These are phyloP conservation scores for Scutellaria minor DNA, from an alignment of 257 asterid species.

Conservation along the genomic window DNA sequence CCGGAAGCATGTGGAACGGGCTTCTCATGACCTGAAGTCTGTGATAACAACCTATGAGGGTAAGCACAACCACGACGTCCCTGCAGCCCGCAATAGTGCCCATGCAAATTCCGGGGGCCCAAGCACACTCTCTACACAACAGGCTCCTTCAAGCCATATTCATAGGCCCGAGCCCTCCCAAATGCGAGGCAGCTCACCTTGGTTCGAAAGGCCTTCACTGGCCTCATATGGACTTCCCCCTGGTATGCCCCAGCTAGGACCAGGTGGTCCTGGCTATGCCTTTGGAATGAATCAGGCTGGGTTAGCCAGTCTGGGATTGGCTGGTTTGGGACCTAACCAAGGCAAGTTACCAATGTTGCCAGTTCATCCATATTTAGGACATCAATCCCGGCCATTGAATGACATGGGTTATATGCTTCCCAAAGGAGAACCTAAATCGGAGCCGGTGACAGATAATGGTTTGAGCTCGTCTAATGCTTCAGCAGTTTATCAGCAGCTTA, in stretches of 20 bases:
- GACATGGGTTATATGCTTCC: slow-evolving; percentile 56
- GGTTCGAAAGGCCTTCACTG: slow-evolving; percentile 51
- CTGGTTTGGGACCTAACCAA: slow-evolving; percentile 49
- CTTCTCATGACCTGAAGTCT: slow-evolving; percentile 77
- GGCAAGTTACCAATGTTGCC: slow-evolving; percentile 49
- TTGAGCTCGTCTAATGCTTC: slow-evolving; percentile 49
- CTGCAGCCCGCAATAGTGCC: slow-evolving; percentile 77
- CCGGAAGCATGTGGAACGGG: slow-evolving; percentile 88
- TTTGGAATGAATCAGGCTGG: slow-evolving; percentile 62
- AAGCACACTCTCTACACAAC: slow-evolving; percentile 41
- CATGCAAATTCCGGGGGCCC: slow-evolving; percentile 47
- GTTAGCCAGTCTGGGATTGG: slow-evolving; percentile 44
- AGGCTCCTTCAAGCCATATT: slow-evolving; percentile 44
- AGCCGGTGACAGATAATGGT: slow-evolving; percentile 55
- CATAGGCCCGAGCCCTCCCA: slow-evolving; percentile 60
- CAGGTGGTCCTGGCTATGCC: slow-evolving; percentile 49
- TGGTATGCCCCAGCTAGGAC: slow-evolving; percentile 53
- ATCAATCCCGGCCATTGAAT: slow-evolving; percentile 39
- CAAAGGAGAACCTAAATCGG: slow-evolving; percentile 60
- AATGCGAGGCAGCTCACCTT: slow-evolving; percentile 49
- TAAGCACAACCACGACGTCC: slow-evolving; percentile 87
- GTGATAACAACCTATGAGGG: slow-evolving; percentile 93
- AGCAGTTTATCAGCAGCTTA: slow-evolving; percentile 63
- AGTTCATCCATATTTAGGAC: slow-evolving; percentile 52
- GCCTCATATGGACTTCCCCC: slow-evolving; percentile 44